Conservation (phyloP, 1,284 basidiomycete genomes). For the Abortiporus biennis region DNA sequence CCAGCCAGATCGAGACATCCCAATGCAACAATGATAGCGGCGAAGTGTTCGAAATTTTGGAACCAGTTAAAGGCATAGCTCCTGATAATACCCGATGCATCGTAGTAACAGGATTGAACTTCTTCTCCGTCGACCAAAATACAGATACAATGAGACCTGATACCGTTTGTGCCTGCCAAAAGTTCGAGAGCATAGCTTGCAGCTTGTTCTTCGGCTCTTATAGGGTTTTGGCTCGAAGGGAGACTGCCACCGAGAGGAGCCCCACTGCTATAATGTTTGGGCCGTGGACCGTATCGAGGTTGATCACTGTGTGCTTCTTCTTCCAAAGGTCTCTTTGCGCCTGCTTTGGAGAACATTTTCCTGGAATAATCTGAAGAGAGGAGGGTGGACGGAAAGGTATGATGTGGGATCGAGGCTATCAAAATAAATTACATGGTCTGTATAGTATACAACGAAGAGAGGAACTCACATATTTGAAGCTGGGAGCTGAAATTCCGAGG, state of each 20-base stretch:
- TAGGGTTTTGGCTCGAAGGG: background rate
- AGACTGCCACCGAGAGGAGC: background rate
- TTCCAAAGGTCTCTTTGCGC: too few species aligned
- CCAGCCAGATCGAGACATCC: background rate
- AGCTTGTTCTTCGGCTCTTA: background rate
- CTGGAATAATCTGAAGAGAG: too few species aligned
- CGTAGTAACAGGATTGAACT: constrained; percentile 4
- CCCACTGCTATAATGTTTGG: background rate
- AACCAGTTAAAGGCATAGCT: background rate
- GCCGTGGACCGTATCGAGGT: background rate
- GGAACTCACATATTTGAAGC: constrained; percentile 5
- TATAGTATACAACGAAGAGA: constrained; percentile 1
- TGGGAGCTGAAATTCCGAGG: background rate
- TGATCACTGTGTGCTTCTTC: background rate
- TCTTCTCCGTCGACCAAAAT: background rate
- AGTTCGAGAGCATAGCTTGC: background rate
- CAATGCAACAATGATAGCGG: constrained; percentile 5
- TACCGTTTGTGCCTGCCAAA: background rate
- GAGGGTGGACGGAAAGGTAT: background rate
- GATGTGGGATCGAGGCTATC: background rate
- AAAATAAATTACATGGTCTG: background rate
- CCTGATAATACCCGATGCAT: constrained; percentile 5
- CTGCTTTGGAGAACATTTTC: background rate
- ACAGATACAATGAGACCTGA: background rate
- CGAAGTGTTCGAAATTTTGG: constrained; percentile 6